Evolutionary conservation across 148 eudicot species (phyloP), one percentile per base, ranked within the genome.

Genomic region (Suaeda aralocaspica): DNA sequence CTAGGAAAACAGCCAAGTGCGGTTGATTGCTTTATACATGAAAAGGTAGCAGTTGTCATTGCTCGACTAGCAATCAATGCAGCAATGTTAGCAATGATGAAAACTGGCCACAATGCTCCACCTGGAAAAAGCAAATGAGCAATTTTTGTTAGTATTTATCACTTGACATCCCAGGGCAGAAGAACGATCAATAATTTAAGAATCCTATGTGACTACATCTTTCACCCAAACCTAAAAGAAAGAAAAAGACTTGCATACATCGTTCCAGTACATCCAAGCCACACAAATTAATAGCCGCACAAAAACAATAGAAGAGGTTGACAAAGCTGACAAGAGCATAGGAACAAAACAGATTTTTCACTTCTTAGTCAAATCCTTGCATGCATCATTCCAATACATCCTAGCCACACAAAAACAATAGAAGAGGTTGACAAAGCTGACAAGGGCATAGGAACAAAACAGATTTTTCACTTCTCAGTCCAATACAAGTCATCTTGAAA

Each of bases 1-100:
- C 96, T 91, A 75, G 99, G 99, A 76, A 94, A 94, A 77, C 99
- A 94, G 78, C 99, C 97, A 64, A 94, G 96, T 5, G 90, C 84
- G 64, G 87, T 85, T 63, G 99, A 87, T 84, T 94, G 99, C 80
- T 94, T 94, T 57, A 94, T 86, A 78, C 99, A 94, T 48, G 99
- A 91, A 80, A 94, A 94, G 31, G 97, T 91, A 64, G 99, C 99
- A n/a, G 93, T 91, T 55, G 96, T 94, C 96, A 89, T 94, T 61
- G 96, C 82, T 75, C 99, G 83, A 81, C 97, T 94, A 64, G 99
- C 97, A 77, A 94, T 94, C 76, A 94, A 68, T 59, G 99, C 99
- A 22, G 99, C 99, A 70, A 91, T 42, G 65, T 87, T 94, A 77
- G 99, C 97, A 78, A 94, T 86, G 70, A 94, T 24, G 36, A 94